Conservation (phyloP, 2,329 filamentous ascomycete species). For the Harringtonia aguacate region DNA sequence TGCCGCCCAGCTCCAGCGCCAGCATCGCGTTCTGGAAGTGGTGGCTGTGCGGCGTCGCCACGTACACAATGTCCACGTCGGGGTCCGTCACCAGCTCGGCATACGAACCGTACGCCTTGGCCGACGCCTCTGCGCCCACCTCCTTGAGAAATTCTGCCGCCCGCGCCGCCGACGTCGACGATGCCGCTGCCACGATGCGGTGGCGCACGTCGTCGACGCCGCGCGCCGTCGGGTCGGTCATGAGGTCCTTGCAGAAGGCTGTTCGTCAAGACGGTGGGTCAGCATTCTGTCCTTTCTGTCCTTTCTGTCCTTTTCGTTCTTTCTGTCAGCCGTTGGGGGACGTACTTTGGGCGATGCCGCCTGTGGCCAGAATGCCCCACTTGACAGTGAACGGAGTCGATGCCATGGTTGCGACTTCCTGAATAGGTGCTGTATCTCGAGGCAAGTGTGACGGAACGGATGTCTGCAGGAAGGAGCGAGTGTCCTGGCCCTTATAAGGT, state of each 20-base stretch:
- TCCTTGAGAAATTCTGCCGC: conserved; percentile 64
- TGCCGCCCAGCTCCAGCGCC: conserved; percentile 64
- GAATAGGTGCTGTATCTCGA: too few species aligned
- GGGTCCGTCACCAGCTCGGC: conserved; percentile 68
- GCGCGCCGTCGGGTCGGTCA: conserved; percentile 60
- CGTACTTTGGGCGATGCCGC: conserved; percentile 46
- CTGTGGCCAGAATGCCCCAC: conserved; percentile 54
- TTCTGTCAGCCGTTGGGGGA: conserved; percentile 5
- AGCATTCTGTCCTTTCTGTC: neutral
- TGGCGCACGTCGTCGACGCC: conserved; percentile 64
- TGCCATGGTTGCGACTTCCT: conserved; percentile 1
- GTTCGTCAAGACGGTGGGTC: neutral
- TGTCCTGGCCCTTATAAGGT: too few species aligned
- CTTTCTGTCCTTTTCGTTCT: neutral
- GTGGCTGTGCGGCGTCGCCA: conserved; percentile 84
- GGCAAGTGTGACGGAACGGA: too few species aligned
- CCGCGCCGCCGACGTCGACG: conserved; percentile 59
- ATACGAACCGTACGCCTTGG: conserved; percentile 71
- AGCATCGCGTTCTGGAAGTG: conserved; percentile 88
- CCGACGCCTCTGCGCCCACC: conserved; percentile 52
- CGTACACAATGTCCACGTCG: conserved; percentile 75
- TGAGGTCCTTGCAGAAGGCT: conserved; percentile 68
- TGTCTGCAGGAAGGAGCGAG: too few species aligned
- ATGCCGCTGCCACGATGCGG: conserved; percentile 68
- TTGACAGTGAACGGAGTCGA: conserved; percentile 30